Evolutionary conservation across 441 rosid genomes (phyloP).

Genomic region (Raphanus hybrid): DNA sequence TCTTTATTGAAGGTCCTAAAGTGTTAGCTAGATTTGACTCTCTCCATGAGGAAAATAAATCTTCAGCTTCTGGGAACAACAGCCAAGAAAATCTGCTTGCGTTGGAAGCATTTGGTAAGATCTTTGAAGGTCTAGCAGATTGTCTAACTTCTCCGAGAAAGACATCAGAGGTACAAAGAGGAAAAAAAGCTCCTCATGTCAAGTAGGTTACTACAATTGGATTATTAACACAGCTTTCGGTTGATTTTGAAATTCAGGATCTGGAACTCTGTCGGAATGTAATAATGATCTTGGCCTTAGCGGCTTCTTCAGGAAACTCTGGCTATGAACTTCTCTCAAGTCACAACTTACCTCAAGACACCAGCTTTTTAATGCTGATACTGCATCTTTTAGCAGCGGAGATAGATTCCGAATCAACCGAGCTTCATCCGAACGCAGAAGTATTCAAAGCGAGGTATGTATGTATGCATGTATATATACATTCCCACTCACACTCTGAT

Average conservation of each 20-base stretch:
- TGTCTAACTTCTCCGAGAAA: constrained; percentile 61
- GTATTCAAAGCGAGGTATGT: constrained; percentile 69
- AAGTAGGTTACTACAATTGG: constrained; percentile 10
- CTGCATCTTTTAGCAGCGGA: constrained; percentile 75
- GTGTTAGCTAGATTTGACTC: constrained; percentile 59
- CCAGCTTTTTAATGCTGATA: constrained; percentile 69
- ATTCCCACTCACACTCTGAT: background rate
- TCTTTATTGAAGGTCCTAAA: constrained; percentile 66
- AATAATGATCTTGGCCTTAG: constrained; percentile 64
- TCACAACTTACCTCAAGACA: constrained; percentile 56
- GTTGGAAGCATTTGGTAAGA: constrained; percentile 44
- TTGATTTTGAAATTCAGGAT: constrained; percentile 59
- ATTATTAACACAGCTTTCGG: constrained; percentile 27
- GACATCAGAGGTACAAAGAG: constrained; percentile 41
- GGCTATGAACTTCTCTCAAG: constrained; percentile 72
- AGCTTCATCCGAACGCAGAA: constrained; percentile 47
- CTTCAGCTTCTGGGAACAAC: constrained; percentile 46
- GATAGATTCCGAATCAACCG: constrained; percentile 58
- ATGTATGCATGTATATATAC: background rate
- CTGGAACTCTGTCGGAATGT: constrained; percentile 73
- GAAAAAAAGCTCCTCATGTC: background rate
- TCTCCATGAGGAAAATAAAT: constrained; percentile 43
- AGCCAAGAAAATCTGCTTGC: constrained; percentile 36
- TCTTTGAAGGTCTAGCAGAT: constrained; percentile 78
- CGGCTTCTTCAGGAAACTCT: constrained; percentile 76